phyloP scores from a whole-genome alignment of 768 basidiomycete species.

The Agrocybe chaxingu region DNA sequence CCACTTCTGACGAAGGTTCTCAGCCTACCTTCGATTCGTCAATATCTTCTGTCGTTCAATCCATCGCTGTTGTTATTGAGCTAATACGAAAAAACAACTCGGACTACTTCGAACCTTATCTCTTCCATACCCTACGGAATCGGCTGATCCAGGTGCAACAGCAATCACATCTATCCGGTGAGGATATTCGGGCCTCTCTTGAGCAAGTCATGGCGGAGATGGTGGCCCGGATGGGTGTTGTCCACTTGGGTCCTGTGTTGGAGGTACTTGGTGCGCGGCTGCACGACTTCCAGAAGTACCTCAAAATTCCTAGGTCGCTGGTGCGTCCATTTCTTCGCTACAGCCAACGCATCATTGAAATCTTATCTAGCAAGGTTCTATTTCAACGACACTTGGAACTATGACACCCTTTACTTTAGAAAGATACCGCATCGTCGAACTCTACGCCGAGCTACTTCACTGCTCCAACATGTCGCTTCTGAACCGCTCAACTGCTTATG shows the following conservation, averaged over 20 bases:
- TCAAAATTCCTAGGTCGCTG: conserved; percentile 72
- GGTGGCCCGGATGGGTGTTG: conserved; percentile 84
- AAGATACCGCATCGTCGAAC: conserved; percentile 92
- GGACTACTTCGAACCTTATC: conserved; percentile 96
- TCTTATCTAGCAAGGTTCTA: conserved; percentile 53
- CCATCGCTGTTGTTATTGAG: conserved; percentile 88
- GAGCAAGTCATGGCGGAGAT: conserved; percentile 77
- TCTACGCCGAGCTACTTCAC: conserved; percentile 95
- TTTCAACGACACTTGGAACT: conserved; percentile 70
- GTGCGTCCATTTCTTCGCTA: conserved; percentile 33
- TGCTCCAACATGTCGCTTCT: conserved; percentile 98
- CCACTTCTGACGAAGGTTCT: conserved; percentile 15
- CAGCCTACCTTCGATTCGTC: conserved; percentile 47
- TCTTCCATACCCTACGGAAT: conserved; percentile 92
- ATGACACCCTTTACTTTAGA: conserved; percentile 88
- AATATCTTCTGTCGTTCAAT: conserved; percentile 80
- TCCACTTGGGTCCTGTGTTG: conserved; percentile 83
- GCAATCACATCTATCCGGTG: conserved; percentile 46
- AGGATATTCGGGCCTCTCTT: conserved; percentile 62
- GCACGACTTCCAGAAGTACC: conserved; percentile 63
- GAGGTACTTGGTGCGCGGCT: conserved; percentile 69
- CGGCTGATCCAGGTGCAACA: conserved; percentile 87
- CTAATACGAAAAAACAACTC: conserved; percentile 97
- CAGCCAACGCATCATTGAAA: conserved; percentile 7
- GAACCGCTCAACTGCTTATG: conserved; percentile 72